These are phyloP conservation scores for Trichomonascaceae sp. DNA, from an alignment of 1,139 yeast genomes.

Conservation along the genomic window DNA sequence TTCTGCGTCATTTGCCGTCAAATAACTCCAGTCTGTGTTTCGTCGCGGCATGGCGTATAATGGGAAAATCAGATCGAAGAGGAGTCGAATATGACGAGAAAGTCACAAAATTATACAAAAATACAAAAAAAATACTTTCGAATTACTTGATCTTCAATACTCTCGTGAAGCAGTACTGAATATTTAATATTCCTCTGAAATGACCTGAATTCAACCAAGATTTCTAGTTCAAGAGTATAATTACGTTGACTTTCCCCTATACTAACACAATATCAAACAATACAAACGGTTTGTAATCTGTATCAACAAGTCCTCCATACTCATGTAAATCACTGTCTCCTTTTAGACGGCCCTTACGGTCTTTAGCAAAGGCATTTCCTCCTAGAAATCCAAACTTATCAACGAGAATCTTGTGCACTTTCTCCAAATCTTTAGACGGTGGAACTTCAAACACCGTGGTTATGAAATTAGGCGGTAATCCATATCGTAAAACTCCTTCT, in stretches of 20 bases:
- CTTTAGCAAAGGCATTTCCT: conserved; percentile 72
- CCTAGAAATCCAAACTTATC: conserved; percentile 82
- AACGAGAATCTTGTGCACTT: conserved; percentile 62
- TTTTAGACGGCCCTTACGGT: conserved; percentile 58
- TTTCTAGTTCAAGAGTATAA: neutral
- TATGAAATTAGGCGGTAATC: conserved; percentile 87
- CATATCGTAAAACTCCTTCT: conserved; percentile 81
- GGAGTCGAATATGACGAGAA: too few species aligned
- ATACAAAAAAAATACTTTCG: too few species aligned
- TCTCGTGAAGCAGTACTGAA: too few species aligned
- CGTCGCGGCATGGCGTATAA: conserved; percentile 11
- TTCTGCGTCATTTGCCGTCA: conserved; percentile 18
- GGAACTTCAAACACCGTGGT: conserved; percentile 34
- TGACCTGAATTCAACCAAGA: too few species aligned
- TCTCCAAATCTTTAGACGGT: conserved; percentile 32
- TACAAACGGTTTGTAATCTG: conserved; percentile 95
- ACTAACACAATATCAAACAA: conserved; percentile 51
- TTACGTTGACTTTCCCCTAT: neutral
- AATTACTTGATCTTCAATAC: too few species aligned
- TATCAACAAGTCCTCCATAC: conserved; percentile 85
- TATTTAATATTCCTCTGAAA: too few species aligned
- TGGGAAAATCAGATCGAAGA: too few species aligned
- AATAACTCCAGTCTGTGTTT: conserved; percentile 19
- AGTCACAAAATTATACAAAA: neutral
- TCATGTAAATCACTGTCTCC: conserved; percentile 69